Conservation (phyloP, 2,329 filamentous ascomycete species). For the Aspergillus tanneri region DNA sequence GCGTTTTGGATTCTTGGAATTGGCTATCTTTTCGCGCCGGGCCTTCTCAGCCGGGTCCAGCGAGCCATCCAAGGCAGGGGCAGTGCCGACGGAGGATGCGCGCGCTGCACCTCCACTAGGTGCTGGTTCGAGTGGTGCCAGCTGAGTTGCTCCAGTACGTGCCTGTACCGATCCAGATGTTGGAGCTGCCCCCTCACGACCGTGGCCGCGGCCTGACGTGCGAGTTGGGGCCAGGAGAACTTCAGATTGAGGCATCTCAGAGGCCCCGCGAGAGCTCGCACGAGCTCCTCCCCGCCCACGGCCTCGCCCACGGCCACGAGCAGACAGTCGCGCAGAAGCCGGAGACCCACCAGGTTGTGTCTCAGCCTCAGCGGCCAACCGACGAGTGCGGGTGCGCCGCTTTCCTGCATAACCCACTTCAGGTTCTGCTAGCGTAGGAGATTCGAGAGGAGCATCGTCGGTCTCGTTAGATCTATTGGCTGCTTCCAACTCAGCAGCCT, state of each 20-base stretch:
- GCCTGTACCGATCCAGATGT: slow-evolving; percentile 12
- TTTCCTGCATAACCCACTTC: slow-evolving; percentile 32
- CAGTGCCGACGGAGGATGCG: slow-evolving; percentile 12
- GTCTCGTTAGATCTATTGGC: slow-evolving; percentile 28
- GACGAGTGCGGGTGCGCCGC: slow-evolving; percentile 35
- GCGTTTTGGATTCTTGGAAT: slow-evolving; percentile 46
- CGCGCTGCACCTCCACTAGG: slow-evolving; percentile 10
- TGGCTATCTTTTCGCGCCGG: slow-evolving; percentile 40
- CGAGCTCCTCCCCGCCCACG: slow-evolving; percentile 31
- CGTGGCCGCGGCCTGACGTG: slow-evolving; percentile 6
- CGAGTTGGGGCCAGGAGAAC: slow-evolving; percentile 7
- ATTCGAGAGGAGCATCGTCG: slow-evolving; percentile 28
- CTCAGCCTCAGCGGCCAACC: slow-evolving; percentile 23
- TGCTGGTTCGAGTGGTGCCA: slow-evolving; percentile 23
- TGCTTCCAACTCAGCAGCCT: slow-evolving; percentile 37
- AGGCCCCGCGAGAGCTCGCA: slow-evolving; percentile 22
- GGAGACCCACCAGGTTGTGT: slow-evolving; percentile 20
- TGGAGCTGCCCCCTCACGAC: slow-evolving; percentile 22
- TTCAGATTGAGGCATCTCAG: slow-evolving; percentile 16
- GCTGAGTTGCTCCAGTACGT: slow-evolving; percentile 18
- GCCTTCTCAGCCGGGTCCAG: slow-evolving; percentile 32
- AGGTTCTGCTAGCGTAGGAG: slow-evolving; percentile 27
- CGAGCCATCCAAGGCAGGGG: slow-evolving; percentile 20
- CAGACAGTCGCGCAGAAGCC: slow-evolving; percentile 16
- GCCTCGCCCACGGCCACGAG: slow-evolving; percentile 32